phyloP scores from a whole-genome alignment of 2,329 filamentous ascomycete species.

The Apiospora pterosperma region DNA sequence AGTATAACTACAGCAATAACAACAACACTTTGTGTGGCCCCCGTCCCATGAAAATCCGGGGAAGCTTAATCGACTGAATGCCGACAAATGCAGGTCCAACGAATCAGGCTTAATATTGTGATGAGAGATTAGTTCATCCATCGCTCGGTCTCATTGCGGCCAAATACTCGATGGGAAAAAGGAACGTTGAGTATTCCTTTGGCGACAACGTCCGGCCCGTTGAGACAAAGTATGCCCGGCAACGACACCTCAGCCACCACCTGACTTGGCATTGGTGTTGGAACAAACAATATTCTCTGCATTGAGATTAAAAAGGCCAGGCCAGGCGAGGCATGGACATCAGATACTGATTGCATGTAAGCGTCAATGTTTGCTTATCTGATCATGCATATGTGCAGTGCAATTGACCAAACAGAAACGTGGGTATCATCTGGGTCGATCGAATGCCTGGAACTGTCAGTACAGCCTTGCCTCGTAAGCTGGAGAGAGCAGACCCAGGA shows the following conservation, averaged over 20 bases:
- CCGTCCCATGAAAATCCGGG: constrained; percentile 7
- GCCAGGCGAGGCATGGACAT: background rate
- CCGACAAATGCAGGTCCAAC: background rate
- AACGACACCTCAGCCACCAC: background rate
- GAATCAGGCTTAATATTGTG: background rate
- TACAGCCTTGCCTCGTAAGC: background rate
- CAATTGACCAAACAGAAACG: no score
- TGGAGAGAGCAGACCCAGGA: background rate
- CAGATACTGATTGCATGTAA: background rate
- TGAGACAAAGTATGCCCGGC: background rate
- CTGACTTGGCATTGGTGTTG: background rate
- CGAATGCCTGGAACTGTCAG: background rate
- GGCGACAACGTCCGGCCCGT: background rate
- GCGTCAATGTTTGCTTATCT: background rate
- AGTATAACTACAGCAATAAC: background rate
- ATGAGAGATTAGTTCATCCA: background rate
- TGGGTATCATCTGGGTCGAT: background rate
- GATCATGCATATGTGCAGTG: no score
- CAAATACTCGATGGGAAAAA: constrained; percentile 1
- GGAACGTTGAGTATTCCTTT: background rate
- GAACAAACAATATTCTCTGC: background rate
- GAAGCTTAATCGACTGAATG: constrained; percentile 7
- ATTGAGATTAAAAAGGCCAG: background rate
- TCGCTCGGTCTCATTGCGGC: constrained; percentile 5
- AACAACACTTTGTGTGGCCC: background rate